Conservation (phyloP, 441 rosid genomes). For the Adansonia grandidieri region DNA sequence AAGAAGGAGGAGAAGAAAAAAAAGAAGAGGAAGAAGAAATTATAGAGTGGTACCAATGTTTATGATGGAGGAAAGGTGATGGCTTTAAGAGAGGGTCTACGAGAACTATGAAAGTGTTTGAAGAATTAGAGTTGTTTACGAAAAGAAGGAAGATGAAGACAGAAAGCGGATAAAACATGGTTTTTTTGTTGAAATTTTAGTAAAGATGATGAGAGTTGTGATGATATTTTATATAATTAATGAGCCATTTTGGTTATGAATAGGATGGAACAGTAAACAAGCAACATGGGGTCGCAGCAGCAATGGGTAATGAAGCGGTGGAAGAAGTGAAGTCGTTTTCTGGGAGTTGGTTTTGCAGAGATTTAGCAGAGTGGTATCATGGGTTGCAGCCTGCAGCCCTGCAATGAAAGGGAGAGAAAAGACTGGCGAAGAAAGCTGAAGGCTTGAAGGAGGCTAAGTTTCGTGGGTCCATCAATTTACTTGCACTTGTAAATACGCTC, state of each 20-base stretch:
- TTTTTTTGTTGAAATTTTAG: not conserved
- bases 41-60: slow-evolving; percentile 21
- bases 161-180: slow-evolving; percentile 15
- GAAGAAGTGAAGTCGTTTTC: not conserved
- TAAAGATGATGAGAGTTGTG: not conserved
- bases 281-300: not conserved
- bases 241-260: not conserved
- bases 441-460: too few species aligned
- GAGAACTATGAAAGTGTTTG: slow-evolving; percentile 15
- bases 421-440: too few species aligned
- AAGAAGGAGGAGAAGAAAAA: slow-evolving; percentile 5
- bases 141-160: not conserved
- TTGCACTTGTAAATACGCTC: too few species aligned
- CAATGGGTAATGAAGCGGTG: not conserved
- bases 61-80: slow-evolving; percentile 25
- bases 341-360: not conserved
- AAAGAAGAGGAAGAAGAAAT: slow-evolving; percentile 13
- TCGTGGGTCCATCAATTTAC: too few species aligned
- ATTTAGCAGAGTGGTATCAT: not conserved
- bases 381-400: too few species aligned
- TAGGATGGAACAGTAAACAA: not conserved
- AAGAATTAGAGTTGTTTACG: not conserved
- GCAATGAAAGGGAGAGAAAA: too few species aligned
- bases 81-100: slow-evolving; percentile 26
- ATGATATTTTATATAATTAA: not conserved